Conservation (phyloP, 2,329 filamentous ascomycete genomes). For the Nemania diffusa region DNA sequence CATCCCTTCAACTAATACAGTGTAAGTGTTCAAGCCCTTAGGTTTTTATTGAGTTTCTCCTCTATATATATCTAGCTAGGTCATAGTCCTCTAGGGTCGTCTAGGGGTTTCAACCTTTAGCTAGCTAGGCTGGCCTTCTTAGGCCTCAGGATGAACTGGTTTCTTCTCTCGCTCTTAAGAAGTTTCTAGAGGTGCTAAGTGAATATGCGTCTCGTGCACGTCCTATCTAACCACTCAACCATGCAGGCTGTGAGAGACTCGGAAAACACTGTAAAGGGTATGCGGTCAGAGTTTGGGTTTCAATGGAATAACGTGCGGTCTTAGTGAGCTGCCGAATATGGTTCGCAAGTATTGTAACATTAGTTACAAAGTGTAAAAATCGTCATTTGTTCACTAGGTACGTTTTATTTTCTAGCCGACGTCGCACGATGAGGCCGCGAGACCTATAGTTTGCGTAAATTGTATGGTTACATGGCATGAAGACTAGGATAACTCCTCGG, state of each 20-base stretch:
- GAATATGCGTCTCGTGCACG: too few relatives aligned
- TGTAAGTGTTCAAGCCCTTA: too few relatives aligned
- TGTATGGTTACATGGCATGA: neutral
- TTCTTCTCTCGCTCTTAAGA: too few relatives aligned
- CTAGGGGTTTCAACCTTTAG: too few relatives aligned
- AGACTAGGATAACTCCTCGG: neutral
- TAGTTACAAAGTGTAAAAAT: neutral
- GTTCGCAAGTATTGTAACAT: neutral
- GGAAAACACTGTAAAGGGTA: neutral
- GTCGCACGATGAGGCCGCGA: neutral
- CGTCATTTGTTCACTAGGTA: neutral
- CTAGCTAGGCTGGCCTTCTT: too few relatives aligned
- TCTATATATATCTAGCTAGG: too few relatives aligned
- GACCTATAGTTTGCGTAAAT: neutral
- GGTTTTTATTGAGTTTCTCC: too few relatives aligned
- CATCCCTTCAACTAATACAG: too few relatives aligned
- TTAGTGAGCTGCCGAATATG: neutral
- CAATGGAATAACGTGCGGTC: neutral
- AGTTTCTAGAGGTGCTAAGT: too few relatives aligned
- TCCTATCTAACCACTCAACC: too few relatives aligned
- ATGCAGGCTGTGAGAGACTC: neutral
- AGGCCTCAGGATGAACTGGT: too few relatives aligned
- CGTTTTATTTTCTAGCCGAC: neutral
- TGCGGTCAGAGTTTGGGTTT: neutral
- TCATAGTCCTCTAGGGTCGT: too few relatives aligned